phyloP scores from a whole-genome alignment of 352 stramenopile species.

The Phytophthora fragariaefolia region DNA sequence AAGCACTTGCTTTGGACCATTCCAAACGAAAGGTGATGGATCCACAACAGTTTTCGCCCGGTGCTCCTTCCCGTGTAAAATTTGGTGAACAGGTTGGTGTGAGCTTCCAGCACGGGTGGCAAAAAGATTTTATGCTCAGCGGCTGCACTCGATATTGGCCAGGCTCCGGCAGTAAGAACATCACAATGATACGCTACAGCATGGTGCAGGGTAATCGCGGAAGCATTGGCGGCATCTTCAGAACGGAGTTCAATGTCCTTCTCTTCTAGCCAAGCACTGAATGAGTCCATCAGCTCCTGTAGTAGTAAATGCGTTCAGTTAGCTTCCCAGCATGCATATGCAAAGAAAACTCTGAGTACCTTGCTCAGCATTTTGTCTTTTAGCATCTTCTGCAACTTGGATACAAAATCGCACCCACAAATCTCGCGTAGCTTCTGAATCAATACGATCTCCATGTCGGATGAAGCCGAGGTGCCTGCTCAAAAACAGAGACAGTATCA shows the following conservation, averaged over 20 bases:
- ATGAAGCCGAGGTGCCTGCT: slow-evolving; percentile 66
- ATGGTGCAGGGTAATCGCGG: slow-evolving; percentile 67
- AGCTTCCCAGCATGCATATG: slow-evolving; percentile 4
- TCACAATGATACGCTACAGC: slow-evolving; percentile 74
- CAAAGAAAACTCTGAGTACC: slow-evolving; percentile 33
- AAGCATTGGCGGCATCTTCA: slow-evolving; percentile 40
- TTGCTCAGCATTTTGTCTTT: slow-evolving; percentile 89
- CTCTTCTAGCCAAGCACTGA: slow-evolving; percentile 75
- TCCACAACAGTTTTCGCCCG: slow-evolving; percentile 80
- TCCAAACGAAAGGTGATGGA: slow-evolving; percentile 81
- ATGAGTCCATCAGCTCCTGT: slow-evolving; percentile 73
- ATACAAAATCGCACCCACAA: slow-evolving; percentile 87
- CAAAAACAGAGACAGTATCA: neutral
- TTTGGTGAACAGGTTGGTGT: slow-evolving; percentile 80
- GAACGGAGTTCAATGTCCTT: slow-evolving; percentile 57
- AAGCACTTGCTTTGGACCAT: slow-evolving; percentile 74
- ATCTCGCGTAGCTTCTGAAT: slow-evolving; percentile 89
- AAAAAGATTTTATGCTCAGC: slow-evolving; percentile 63
- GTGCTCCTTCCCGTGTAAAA: slow-evolving; percentile 84
- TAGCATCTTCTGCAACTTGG: slow-evolving; percentile 90
- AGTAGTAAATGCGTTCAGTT: neutral
- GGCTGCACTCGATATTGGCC: slow-evolving; percentile 77
- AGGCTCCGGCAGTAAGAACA: slow-evolving; percentile 83
- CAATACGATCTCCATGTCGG: slow-evolving; percentile 78
- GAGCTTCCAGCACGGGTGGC: slow-evolving; percentile 57